These are phyloP conservation scores for Colletotrichum theobromicola DNA, from an alignment of 2,329 filamentous ascomycete species.

Conservation along the genomic window DNA sequence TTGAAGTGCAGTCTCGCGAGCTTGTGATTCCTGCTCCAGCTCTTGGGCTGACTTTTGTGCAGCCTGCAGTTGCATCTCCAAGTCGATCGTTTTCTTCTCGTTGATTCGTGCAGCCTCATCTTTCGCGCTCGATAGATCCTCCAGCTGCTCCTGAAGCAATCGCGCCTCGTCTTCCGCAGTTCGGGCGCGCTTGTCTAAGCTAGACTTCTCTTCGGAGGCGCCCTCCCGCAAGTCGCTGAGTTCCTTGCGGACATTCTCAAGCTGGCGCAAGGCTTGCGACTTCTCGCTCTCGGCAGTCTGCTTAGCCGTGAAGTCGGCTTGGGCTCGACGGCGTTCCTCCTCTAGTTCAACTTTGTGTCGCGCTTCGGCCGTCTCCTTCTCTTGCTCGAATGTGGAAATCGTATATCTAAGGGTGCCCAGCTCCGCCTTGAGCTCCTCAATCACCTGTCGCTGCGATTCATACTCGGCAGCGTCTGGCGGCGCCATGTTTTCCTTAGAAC, in stretches of 20 bases:
- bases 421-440: conserved; percentile 87
- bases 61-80: conserved; percentile 57
- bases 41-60: conserved; percentile 58
- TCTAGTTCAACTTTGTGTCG: conserved; percentile 85
- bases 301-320: conserved; percentile 78
- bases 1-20: conserved; percentile 61
- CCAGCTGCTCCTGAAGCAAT: conserved; percentile 78
- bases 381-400: conserved; percentile 84
- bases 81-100: conserved; percentile 59
- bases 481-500: conserved; percentile 64
- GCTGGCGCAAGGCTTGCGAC: conserved; percentile 52
- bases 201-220: conserved; percentile 62
- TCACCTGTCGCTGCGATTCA: conserved; percentile 60
- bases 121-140: conserved; percentile 68
- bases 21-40: conserved; percentile 61
- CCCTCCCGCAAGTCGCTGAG: conserved; percentile 56
- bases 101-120: conserved; percentile 72
- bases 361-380: conserved; percentile 79
- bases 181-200: conserved; percentile 71
- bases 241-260: conserved; percentile 56
- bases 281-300: conserved; percentile 64
- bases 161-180: conserved; percentile 77
- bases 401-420: conserved; percentile 89
- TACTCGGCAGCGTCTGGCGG: conserved; percentile 64
- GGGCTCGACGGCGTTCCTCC: conserved; percentile 79